Percentiles rank a stretch among this genome's conserved stretches.
Evolutionary conservation across 192 early-diverging fungal species (phyloP).

Genomic region (Chytriomyces sp.): DNA sequence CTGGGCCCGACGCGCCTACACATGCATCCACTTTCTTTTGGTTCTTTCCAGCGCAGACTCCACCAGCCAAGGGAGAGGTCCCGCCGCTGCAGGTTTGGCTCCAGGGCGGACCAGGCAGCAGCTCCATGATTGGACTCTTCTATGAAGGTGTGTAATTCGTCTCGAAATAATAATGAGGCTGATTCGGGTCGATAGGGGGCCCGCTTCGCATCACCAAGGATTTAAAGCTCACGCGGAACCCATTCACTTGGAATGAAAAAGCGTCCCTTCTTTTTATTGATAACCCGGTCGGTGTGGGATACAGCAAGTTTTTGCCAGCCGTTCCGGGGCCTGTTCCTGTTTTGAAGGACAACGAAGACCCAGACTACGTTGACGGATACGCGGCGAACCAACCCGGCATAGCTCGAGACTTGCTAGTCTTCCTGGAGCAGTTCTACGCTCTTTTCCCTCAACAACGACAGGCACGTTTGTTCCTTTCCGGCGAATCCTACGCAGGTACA

Average conservation of each 20-base stretch:
- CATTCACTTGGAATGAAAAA: conserved; percentile 67
- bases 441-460: conserved; percentile 63
- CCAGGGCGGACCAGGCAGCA: conserved; percentile 82
- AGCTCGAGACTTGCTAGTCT: conserved; percentile 66
- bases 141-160: too few species aligned
- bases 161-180: too few species aligned
- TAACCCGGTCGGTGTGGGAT: conserved; percentile 81
- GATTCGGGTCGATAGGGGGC: too few species aligned
- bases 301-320: conserved; percentile 32
- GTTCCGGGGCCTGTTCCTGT: neutral
- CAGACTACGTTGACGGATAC: conserved; percentile 57
- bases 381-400: conserved; percentile 70
- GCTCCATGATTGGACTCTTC: conserved; percentile 77
- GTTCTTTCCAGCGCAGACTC: conserved; percentile 75
- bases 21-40: conserved; percentile 60
- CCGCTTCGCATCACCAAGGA: conserved; percentile 61
- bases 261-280: conserved; percentile 79
- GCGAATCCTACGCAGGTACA: conserved; percentile 48
- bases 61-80: conserved; percentile 34
- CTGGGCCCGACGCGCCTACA: neutral
- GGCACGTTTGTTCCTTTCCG: conserved; percentile 68
- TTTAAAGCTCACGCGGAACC: conserved; percentile 53
- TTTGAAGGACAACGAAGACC: neutral
- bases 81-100: conserved; percentile 79
- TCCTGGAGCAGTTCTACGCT: conserved; percentile 73